A percentile compares a stretch with the other conserved stretches of the same genome.
These are phyloP conservation scores for Raphanus raphanistrum DNA, from an alignment of 345 rosid genomes.

Conservation along the genomic window DNA sequence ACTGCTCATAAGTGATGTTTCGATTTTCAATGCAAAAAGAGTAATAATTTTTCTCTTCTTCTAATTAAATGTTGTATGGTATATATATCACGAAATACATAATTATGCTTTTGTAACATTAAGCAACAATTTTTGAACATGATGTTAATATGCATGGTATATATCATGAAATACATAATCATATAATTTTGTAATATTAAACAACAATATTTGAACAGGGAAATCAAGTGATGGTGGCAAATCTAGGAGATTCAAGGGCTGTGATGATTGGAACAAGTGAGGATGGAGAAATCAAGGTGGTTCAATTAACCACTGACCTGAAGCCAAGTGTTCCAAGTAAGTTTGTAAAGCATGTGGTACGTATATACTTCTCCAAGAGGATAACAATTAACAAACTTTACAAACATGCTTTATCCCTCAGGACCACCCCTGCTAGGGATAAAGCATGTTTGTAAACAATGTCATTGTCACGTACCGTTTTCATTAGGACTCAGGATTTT, in stretches of 20 bases:
- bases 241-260: slow-evolving; percentile 93
- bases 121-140: neutral
- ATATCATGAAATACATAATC: neutral
- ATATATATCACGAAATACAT: no score
- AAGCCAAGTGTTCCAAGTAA: slow-evolving; percentile 80
- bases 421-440: no score
- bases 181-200: neutral
- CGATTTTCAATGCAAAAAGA: no score
- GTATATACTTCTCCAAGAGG: no score
- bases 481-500: neutral
- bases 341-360: no score
- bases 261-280: slow-evolving; percentile 56
- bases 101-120: no score
- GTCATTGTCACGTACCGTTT: neutral
- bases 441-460: neutral
- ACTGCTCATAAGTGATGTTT: no score
- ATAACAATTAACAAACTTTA: no score
- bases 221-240: slow-evolving; percentile 69
- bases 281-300: slow-evolving; percentile 44
- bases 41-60: neutral
- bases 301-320: slow-evolving; percentile 73
- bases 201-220: slow-evolving; percentile 43
- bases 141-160: no score
- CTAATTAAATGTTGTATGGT: no score
- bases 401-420: no score